Conservation (phyloP, 192 early-diverging fungal genomes). For the Coemansia sp. region DNA sequence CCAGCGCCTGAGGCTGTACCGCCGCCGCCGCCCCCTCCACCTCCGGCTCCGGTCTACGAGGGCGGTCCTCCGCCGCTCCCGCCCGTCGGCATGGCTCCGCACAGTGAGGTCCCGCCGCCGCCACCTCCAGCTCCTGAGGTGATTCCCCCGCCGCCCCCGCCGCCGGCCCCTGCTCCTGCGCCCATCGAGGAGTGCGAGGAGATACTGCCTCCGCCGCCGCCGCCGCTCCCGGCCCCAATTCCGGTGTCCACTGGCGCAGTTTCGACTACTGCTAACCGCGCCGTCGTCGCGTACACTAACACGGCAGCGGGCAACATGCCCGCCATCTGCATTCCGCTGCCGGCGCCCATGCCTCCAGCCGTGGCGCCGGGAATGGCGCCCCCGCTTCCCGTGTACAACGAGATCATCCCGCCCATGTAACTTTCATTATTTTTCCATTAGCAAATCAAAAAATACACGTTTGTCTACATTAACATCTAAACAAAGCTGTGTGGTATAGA, state of each 20-base stretch:
- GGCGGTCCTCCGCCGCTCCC: constrained; percentile 5
- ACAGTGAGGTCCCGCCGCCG: constrained; percentile 15
- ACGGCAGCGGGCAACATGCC: constrained; percentile 42
- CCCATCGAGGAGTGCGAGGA: constrained; percentile 27
- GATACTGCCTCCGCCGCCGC: not conserved
- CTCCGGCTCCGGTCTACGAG: constrained; percentile 9
- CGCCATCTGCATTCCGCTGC: constrained; percentile 44
- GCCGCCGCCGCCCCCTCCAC: constrained; percentile 5
- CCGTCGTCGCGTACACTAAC: constrained; percentile 42
- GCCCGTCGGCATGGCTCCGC: constrained; percentile 10
- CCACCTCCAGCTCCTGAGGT: constrained; percentile 16
- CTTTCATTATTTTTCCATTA: not conserved
- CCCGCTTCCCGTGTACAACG: constrained; percentile 39
- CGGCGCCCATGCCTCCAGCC: constrained; percentile 14
- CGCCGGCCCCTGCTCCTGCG: constrained; percentile 7
- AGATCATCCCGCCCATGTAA: constrained; percentile 20
- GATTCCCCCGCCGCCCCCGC: not conserved
- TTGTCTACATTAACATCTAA: not conserved
- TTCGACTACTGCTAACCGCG: constrained; percentile 19
- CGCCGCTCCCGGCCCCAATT: constrained; percentile 11
- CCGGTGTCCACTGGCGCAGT: constrained; percentile 6
- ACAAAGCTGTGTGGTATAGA: not conserved
- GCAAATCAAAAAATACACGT: not conserved
- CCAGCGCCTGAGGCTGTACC: constrained; percentile 3
- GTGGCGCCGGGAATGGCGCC: constrained; percentile 7